phyloP scores from a whole-genome alignment of 805 yeast genomes.

The Candida succiphila region DNA sequence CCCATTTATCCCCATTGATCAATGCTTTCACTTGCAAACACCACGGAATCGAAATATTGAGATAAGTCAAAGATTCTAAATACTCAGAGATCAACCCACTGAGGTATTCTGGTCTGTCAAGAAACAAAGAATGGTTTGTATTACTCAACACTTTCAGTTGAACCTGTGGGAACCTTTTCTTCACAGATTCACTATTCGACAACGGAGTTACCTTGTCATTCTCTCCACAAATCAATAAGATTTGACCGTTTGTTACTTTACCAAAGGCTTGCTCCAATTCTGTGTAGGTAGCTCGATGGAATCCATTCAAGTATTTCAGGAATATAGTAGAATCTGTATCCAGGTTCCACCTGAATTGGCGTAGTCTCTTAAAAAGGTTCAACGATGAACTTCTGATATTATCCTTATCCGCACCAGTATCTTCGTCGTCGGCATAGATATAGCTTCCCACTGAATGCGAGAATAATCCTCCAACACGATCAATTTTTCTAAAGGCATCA shows the following conservation, averaged over 20 bases:
- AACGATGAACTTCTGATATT: constrained; percentile 8
- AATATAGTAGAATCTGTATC: constrained; percentile 48
- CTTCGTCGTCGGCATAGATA: constrained; percentile 21
- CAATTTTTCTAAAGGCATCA: constrained; percentile 45
- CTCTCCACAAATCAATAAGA: constrained; percentile 49
- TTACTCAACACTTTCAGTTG: constrained; percentile 28
- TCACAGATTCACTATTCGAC: constrained; percentile 21
- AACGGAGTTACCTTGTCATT: constrained; percentile 47
- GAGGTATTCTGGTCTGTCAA: constrained; percentile 53
- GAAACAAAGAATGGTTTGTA: constrained; percentile 58
- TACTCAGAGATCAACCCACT: constrained; percentile 55
- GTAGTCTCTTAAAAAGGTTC: constrained; percentile 30
- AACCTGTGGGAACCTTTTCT: constrained; percentile 19
- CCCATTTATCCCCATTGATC: constrained; percentile 67
- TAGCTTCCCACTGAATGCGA: constrained; percentile 54
- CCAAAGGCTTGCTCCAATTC: constrained; percentile 34
- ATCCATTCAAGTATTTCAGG: constrained; percentile 42
- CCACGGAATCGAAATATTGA: constrained; percentile 61
- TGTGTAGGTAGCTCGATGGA: constrained; percentile 28
- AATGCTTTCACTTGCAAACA: constrained; percentile 54
- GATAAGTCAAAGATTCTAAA: constrained; percentile 35
- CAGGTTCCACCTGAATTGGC: constrained; percentile 64
- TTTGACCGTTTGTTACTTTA: constrained; percentile 27
- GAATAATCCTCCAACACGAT: constrained; percentile 51
- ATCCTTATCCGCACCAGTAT: constrained; percentile 2